Percentiles rank a stretch among this genome's conserved stretches.
Conservation (phyloP, 179 eudicot species). For the Nepenthes alata region DNA sequence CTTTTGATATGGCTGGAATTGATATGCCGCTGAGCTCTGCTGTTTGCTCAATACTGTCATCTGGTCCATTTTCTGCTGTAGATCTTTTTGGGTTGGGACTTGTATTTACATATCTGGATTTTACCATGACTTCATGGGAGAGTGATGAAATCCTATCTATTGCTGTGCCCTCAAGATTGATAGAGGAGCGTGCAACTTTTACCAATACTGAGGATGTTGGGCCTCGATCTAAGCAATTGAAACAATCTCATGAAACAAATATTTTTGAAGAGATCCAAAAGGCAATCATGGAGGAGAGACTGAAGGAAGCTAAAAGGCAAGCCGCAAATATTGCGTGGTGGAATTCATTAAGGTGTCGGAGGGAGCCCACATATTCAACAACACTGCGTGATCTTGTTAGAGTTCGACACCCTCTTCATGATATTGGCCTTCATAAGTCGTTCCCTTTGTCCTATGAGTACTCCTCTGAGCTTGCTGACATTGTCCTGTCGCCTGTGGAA, state of each 20-base stretch:
- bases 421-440: constrained; percentile 34
- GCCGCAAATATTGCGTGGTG: constrained; percentile 90
- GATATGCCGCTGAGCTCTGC: constrained; percentile 65
- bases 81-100: constrained; percentile 67
- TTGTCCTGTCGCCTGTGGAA: constrained; percentile 82
- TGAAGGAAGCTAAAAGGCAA: constrained; percentile 60
- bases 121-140: constrained; percentile 91
- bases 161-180: constrained; percentile 77
- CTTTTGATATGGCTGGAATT: constrained; percentile 90
- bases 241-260: constrained; percentile 37
- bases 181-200: constrained; percentile 35
- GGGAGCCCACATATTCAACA: constrained; percentile 60
- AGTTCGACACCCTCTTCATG: constrained; percentile 46
- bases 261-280: constrained; percentile 85
- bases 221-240: constrained; percentile 28
- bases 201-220: constrained; percentile 20
- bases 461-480: constrained; percentile 70
- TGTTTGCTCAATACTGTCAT: constrained; percentile 58
- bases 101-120: constrained; percentile 71
- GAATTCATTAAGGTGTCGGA: constrained; percentile 80
- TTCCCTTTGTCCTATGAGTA: constrained; percentile 28
- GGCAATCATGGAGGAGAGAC: constrained; percentile 68
- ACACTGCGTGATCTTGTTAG: constrained; percentile 51
- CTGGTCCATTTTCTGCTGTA: constrained; percentile 48
- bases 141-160: constrained; percentile 77